Base-by-base conservation (phyloP, 2,329 filamentous ascomycete genomes). In the Claviceps pazoutovae region DNA sequence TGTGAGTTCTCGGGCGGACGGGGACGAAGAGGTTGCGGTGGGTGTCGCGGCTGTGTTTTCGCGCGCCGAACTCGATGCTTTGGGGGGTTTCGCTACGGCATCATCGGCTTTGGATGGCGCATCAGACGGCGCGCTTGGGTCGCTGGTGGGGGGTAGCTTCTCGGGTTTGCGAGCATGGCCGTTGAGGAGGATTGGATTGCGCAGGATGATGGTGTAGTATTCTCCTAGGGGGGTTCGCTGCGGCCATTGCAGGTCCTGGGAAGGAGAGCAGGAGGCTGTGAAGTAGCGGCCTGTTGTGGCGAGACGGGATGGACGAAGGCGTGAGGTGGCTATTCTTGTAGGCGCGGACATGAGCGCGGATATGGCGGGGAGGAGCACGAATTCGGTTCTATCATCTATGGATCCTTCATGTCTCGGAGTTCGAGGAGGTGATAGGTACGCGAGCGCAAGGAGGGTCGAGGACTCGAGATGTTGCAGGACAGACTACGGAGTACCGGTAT, bases 171-270 rank as follows among this genome's bases (percentile, higher is more conserved):
- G 14, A 16, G 14, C 44, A 17, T n/a, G 23, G 13, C 2, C 56
- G 58, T 67, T 50, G 66, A 69, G 58, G 1, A 70, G 70, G 8
- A 68, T 65, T 0, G 74, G 73, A 4, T 66, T 67, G 48, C 70
- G 67, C 45, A 82, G 68, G 23, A 83, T 72, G n/a, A 68, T 64
- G 56, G 80, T 72, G 64, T 83, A 83, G 66, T 80, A 83, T 39
- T 68, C 62, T 1, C 79, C 79, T 0, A 81, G 67, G 0, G 79
- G 77, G 16, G 67, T 65, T n/a, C 57, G 55, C 38, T 69, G 66
- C 3, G 65, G 65, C 65, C 65, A 67, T 21, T 61, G 58, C 46
- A 45, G 43, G 9, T 66, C 60, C 13, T 56, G 50, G 41, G 51
- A 43, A 16, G 54, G 39, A 16, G 50, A 52, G 7, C 58, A 44